Conservation (phyloP, 306 rosid genomes). For the Gynostemma pentaphyllum region DNA sequence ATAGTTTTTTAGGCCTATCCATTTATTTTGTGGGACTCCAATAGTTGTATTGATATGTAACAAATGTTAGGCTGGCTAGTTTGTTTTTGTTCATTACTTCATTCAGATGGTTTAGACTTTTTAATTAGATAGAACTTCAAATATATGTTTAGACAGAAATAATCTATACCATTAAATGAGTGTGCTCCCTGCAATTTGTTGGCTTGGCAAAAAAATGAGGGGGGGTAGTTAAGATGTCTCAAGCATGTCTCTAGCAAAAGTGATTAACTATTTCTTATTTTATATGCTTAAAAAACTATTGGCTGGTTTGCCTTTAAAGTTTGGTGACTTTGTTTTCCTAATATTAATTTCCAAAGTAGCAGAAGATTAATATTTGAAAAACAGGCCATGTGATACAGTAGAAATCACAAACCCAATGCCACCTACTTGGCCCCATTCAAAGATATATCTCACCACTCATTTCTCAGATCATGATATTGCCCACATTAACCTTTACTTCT, state of each 20-base stretch:
- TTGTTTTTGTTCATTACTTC: not conserved
- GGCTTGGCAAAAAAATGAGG: not conserved
- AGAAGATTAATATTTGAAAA: not conserved
- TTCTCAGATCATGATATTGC: not conserved
- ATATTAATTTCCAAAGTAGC: not conserved
- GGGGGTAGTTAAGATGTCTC: constrained; percentile 1
- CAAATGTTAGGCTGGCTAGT: not conserved
- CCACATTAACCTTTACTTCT: not conserved
- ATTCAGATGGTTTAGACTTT: constrained; percentile 3
- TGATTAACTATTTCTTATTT: not conserved
- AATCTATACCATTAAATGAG: not conserved
- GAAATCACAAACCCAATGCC: not conserved
- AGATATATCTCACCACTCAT: not conserved
- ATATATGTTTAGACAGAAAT: constrained; percentile 1
- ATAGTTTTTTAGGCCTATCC: not conserved
- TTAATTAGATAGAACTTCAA: not conserved
- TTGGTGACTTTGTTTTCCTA: not conserved
- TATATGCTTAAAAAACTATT: not conserved
- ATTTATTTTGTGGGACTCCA: constrained; percentile 5
- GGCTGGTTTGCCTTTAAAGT: not conserved
- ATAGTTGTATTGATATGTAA: not conserved
- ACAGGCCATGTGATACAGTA: not conserved
- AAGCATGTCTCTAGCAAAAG: not conserved
- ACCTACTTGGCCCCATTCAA: constrained; percentile 3
- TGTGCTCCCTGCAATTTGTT: constrained; percentile 3